Conservation (phyloP, 2,329 filamentous ascomycete species). For the Ophiocordyceps sinensis region DNA sequence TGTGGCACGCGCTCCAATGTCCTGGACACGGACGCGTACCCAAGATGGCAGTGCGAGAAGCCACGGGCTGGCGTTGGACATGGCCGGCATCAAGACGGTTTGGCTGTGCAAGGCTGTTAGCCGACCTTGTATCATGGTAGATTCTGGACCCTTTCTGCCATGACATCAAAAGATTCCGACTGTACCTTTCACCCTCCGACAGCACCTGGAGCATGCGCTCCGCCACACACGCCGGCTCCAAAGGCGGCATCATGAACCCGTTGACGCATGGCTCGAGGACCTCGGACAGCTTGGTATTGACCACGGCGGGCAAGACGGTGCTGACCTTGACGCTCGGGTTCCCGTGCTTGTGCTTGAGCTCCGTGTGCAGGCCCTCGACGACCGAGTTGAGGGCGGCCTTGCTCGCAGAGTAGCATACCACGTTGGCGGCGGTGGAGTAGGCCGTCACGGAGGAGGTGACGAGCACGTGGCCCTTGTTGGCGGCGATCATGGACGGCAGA, state of each 20-base stretch:
- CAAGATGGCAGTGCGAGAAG: not conserved
- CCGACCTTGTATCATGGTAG: too few relatives aligned
- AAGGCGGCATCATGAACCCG: not conserved
- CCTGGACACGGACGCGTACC: not conserved
- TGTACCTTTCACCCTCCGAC: not conserved
- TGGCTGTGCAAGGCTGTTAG: not conserved
- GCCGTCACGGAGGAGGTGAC: not conserved
- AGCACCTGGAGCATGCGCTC: not conserved
- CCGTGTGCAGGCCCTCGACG: not conserved
- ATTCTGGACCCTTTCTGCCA: not conserved
- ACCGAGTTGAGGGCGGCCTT: not conserved
- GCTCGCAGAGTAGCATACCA: not conserved
- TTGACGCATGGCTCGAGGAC: not conserved
- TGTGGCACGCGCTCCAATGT: not conserved
- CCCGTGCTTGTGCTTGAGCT: not conserved
- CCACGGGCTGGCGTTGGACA: not conserved
- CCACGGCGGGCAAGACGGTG: not conserved
- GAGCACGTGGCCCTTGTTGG: not conserved
- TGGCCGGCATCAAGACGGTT: not conserved
- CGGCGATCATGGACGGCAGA: not conserved
- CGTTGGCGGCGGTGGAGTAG: not conserved
- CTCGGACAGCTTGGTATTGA: not conserved
- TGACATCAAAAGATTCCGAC: not conserved
- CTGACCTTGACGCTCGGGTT: not conserved
- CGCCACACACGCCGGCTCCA: not conserved